These are phyloP conservation scores for Solanum chmielewskii DNA, from an alignment of 257 asterid species.

Conservation along the genomic window DNA sequence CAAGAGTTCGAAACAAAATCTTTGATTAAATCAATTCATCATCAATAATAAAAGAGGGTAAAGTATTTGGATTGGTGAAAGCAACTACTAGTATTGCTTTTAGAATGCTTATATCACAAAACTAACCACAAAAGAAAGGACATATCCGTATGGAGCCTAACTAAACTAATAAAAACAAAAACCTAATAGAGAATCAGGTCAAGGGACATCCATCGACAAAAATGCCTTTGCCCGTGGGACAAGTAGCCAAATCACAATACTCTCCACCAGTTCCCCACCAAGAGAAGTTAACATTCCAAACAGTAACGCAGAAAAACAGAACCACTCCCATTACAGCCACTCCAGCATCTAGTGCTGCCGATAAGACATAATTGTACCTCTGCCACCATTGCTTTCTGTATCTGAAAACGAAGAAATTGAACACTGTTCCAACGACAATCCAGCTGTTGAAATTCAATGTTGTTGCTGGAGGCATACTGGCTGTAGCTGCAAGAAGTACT, in stretches of 20 bases:
- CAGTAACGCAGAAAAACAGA: slow-evolving; percentile 24
- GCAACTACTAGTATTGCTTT: not conserved
- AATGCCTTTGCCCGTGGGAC: slow-evolving; percentile 60
- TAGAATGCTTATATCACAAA: not conserved
- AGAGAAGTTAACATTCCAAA: not conserved
- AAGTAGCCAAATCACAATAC: slow-evolving; percentile 37
- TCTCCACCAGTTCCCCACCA: slow-evolving; percentile 63
- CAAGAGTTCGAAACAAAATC: no score
- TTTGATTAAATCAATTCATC: not conserved
- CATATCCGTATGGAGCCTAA: not conserved
- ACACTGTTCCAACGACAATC: slow-evolving; percentile 36
- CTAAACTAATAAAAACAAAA: not conserved
- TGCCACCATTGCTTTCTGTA: slow-evolving; percentile 73
- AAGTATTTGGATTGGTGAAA: not conserved
- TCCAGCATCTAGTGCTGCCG: slow-evolving; percentile 77
- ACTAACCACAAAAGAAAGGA: not conserved
- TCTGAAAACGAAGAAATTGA: slow-evolving; percentile 40
- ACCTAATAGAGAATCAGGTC: not conserved
- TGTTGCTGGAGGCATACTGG: slow-evolving; percentile 52
- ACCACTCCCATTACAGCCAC: slow-evolving; percentile 65
- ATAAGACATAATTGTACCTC: slow-evolving; percentile 52
- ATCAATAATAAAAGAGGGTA: not conserved
- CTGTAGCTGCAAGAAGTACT: slow-evolving; percentile 49
- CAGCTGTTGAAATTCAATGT: slow-evolving; percentile 63
- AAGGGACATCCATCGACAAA: slow-evolving; percentile 52